Conservation (phyloP, 768 basidiomycete genomes). For the Hygrophoropsis aurantiaca region DNA sequence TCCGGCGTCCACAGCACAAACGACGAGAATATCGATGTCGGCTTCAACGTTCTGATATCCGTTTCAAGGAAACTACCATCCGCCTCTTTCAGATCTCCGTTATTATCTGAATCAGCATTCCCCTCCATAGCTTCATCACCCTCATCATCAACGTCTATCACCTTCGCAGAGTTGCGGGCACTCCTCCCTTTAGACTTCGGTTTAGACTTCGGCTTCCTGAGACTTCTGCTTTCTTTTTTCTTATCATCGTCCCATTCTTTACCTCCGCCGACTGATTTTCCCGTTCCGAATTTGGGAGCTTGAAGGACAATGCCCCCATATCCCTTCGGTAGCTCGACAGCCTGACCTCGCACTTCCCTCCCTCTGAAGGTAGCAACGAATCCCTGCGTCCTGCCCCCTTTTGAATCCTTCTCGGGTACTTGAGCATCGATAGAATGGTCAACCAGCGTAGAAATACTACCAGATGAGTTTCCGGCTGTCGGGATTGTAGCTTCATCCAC, state of each 20-base stretch:
- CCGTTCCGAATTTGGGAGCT: constrained; percentile 17
- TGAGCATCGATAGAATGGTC: too few relatives aligned
- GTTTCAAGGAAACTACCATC: constrained; percentile 10
- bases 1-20: constrained; percentile 81
- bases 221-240: constrained; percentile 2
- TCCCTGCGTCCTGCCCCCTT: constrained; percentile 10
- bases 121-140: constrained; percentile 26
- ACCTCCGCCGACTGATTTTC: constrained; percentile 16
- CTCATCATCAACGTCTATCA: constrained; percentile 26
- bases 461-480: background rate
- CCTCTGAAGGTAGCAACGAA: constrained; percentile 74
- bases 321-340: constrained; percentile 59
- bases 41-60: constrained; percentile 37
- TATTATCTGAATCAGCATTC: constrained; percentile 16
- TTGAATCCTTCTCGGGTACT: background rate
- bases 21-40: constrained; percentile 57
- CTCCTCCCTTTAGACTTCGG: constrained; percentile 9
- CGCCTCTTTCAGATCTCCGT: constrained; percentile 21
- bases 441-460: background rate
- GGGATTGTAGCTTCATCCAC: constrained; percentile 7
- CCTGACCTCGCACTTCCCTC: constrained; percentile 66
- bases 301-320: constrained; percentile 67
- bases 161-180: constrained; percentile 20
- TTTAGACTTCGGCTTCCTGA: constrained; percentile 8
- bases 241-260: background rate